Evolutionary conservation across 2,329 filamentous ascomycete genomes (phyloP), one percentile per base, ranked within the genome.

Genomic region (Cryphonectria naterciae): DNA sequence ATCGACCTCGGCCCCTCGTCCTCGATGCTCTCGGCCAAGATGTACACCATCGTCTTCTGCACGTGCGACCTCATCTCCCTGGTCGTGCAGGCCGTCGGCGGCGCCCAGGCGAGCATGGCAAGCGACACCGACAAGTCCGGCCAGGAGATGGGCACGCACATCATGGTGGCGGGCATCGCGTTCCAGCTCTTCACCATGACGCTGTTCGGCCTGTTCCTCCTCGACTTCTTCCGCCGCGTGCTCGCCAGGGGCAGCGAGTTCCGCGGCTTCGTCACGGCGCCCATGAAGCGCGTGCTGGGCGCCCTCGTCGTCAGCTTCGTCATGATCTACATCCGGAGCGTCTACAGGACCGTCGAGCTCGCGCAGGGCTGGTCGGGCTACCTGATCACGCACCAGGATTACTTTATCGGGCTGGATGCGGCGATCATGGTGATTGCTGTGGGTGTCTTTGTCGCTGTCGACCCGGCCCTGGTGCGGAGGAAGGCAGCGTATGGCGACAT

Each of bases 311-410:
- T 85, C 64, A 82, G 80, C 4, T 79, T 85, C 4, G 10, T 81
- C 6, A 80, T 81, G 71, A 83, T 86, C 70, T 85, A 85, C 70
- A 78, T 83, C 17, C 79, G 85, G 62, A 84, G 81, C 70, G 82
- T 86, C 52, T 87, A 86, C 74, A 82, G 85, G 66, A 83, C 84
- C 1, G 80, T 86, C 56, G 85, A 87, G 74, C 77, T 87, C 67
- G 77, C 80, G 25, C 79, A 87, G 74, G 85, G 85, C 0, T 87
- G 85, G 85, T 70, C 74, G 7, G 85, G 85, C 0, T 84, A 83
- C 60, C 75, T 87, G 64, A 86, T 87, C 68, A 84, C 83, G n/a
- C 82, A 83, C 6, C 81, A 87, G 74, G 75, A 76, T 13, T 87
- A 82, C 70, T 86, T 87, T 71, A 81, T 86, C 71, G 83, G 79